Percentiles rank a stretch among this genome's conserved stretches.
These are phyloP conservation scores for Neonectria coccinea DNA, from an alignment of 2,329 filamentous ascomycete genomes.

Conservation along the genomic window DNA sequence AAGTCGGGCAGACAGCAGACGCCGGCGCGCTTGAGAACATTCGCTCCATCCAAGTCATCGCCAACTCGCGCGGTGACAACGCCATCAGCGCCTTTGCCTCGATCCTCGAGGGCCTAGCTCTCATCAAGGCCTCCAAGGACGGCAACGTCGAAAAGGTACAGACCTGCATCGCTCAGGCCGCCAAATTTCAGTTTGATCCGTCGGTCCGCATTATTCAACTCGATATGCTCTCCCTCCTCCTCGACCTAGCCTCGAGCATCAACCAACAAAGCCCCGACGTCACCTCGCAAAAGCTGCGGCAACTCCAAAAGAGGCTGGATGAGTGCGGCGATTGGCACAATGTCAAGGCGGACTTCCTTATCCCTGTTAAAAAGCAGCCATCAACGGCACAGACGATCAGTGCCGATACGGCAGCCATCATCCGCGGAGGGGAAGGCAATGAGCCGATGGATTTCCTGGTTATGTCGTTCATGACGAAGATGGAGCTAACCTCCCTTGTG, in stretches of 20 bases:
- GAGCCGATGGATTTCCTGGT: slow-evolving; percentile 66
- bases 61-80: slow-evolving; percentile 70
- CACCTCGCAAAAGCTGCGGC: slow-evolving; percentile 69
- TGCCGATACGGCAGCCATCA: slow-evolving; percentile 66
- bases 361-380: slow-evolving; percentile 67
- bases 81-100: slow-evolving; percentile 74
- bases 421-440: slow-evolving; percentile 60
- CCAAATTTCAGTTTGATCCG: slow-evolving; percentile 76
- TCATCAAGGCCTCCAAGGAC: slow-evolving; percentile 72
- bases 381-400: slow-evolving; percentile 65
- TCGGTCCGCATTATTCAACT: slow-evolving; percentile 73
- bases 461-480: slow-evolving; percentile 70
- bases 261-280: slow-evolving; percentile 70
- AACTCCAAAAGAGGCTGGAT: slow-evolving; percentile 73
- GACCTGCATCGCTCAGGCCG: slow-evolving; percentile 77
- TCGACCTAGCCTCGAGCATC: slow-evolving; percentile 78
- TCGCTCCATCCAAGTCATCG: slow-evolving; percentile 70
- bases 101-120: slow-evolving; percentile 75
- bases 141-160: slow-evolving; percentile 79
- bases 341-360: slow-evolving; percentile 60
- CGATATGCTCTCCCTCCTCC: slow-evolving; percentile 71
- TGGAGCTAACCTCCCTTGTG: slow-evolving; percentile 68
- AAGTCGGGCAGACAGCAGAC: slow-evolving; percentile 71
- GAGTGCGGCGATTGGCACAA: slow-evolving; percentile 63
- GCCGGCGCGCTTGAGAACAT: slow-evolving; percentile 75